phyloP scores from a whole-genome alignment of 2,329 filamentous ascomycete species.

The Alternaria consortialis region DNA sequence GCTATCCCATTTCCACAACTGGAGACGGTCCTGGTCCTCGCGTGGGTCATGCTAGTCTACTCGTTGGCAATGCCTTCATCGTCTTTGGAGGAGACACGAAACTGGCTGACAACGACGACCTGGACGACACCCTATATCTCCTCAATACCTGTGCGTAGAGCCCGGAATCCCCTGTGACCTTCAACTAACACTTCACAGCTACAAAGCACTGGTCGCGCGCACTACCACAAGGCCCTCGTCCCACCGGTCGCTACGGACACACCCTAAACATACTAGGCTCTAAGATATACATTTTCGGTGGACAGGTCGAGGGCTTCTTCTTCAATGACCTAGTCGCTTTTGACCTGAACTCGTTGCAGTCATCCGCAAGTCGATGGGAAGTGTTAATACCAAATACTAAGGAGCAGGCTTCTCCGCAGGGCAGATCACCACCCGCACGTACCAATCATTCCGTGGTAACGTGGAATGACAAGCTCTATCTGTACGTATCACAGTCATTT shows the following conservation, averaged over 20 bases:
- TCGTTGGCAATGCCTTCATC: constrained; percentile 98
- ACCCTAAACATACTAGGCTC: constrained; percentile 96
- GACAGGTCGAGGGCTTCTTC: constrained; percentile 95
- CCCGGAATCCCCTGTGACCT: not conserved
- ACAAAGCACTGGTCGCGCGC: constrained; percentile 98
- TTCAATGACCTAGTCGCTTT: constrained; percentile 98
- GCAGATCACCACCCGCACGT: constrained; percentile 74
- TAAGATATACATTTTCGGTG: constrained; percentile 97
- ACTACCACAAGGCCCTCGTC: constrained; percentile 83
- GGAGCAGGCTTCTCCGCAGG: constrained; percentile 55
- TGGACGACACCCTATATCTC: constrained; percentile 95
- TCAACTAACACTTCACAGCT: constrained; percentile 64
- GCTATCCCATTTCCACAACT: constrained; percentile 89
- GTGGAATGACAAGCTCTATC: constrained; percentile 90
- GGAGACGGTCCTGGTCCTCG: constrained; percentile 93
- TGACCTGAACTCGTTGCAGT: constrained; percentile 93
- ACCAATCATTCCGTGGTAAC: constrained; percentile 95
- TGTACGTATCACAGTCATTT: constrained; percentile 64
- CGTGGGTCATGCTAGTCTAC: constrained; percentile 90
- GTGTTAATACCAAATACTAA: constrained; percentile 82
- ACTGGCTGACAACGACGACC: constrained; percentile 86
- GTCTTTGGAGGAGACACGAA: constrained; percentile 99
- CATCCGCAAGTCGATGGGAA: constrained; percentile 92
- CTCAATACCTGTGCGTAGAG: constrained; percentile 87
- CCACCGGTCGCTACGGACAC: constrained; percentile 92